Evolutionary conservation across 2,329 filamentous ascomycete species (phyloP), one percentile per base, ranked within the genome.

Genomic region (Tolypocladium sp.): DNA sequence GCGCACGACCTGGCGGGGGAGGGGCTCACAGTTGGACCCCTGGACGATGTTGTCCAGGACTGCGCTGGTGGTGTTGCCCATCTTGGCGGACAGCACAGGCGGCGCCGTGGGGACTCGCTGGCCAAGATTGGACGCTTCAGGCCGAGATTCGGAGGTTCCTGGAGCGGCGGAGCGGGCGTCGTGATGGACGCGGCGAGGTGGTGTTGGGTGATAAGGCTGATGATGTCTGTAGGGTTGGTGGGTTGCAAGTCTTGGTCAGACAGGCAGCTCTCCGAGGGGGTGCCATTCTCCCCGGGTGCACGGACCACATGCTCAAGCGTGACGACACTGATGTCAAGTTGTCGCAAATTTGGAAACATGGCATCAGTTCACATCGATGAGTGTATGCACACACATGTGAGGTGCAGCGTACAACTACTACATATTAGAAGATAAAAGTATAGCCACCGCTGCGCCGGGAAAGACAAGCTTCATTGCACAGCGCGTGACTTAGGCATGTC

Each of bases 11-110:
- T n/a, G 27, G 25, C 27, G 40, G n/a, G 38, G 53, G 51, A 38
- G 27, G 52, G 55, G 61, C 73, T 70, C 79, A 97, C 93, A 99
- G 81, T 99, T 99, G 68, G 92, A 94, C 68, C 89, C 91, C 71
- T 95, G 90, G 73, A 97, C 92, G 70, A 99, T 97, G 77, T 89
- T 94, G 77, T 97, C 93, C 75, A 97, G 82, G 73, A 97, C 88
- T 67, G 82, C 78, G 72, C 85, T 88, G 66, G 83, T 85, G 60
- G 84, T 83, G 75, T 89, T 88, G 67, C 86, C 86, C 86, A 89
- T 89, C 65, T 66, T 67, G 66, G 58, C 57, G 58, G 52, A 52
- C 42, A 13, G 51, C 40, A 59, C 55, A 42, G 55, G 49, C 49
- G 49, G 30, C 53, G 41, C 42, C 7, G 42, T 42, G 30, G 55